A percentile compares a stretch with the other conserved stretches of the same genome.
Conservation (phyloP, 176 grass and related monocot species). For the Eleusine coracana region DNA sequence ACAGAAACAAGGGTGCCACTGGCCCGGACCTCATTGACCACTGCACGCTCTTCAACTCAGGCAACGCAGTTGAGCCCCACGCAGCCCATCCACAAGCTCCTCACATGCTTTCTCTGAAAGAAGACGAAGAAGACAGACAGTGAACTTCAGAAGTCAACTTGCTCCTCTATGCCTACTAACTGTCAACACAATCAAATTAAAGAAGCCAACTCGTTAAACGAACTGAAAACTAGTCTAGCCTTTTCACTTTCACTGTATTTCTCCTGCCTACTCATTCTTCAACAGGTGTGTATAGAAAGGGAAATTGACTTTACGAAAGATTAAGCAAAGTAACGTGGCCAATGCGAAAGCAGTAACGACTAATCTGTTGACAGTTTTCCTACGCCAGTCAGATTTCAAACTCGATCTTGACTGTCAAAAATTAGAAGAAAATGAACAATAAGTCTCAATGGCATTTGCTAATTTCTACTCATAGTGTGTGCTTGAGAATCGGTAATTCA, state of each 20-base stretch:
- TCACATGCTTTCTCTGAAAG: slow-evolving; percentile 55
- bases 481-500: no score
- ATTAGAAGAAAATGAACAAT: background rate
- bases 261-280: no score
- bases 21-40: background rate
- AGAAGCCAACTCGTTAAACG: background rate
- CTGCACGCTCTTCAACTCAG: slow-evolving; percentile 12
- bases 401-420: background rate
- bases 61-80: slow-evolving; percentile 61
- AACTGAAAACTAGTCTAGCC: no score
- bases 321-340: no score
- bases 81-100: slow-evolving; percentile 63
- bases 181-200: background rate
- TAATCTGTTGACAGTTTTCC: background rate
- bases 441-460: no score
- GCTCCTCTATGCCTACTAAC: background rate
- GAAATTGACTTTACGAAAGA: no score
- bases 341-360: no score
- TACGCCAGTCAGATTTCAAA: no score
- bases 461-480: no score
- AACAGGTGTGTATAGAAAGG: no score
- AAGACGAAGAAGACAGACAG: background rate
- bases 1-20: background rate
- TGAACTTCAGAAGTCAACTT: background rate
- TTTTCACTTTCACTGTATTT: no score